Percentiles rank a stretch among this genome's conserved stretches.
phyloP scores from a whole-genome alignment of 1,139 yeast species.

The Lodderomyces parapsilosis region DNA sequence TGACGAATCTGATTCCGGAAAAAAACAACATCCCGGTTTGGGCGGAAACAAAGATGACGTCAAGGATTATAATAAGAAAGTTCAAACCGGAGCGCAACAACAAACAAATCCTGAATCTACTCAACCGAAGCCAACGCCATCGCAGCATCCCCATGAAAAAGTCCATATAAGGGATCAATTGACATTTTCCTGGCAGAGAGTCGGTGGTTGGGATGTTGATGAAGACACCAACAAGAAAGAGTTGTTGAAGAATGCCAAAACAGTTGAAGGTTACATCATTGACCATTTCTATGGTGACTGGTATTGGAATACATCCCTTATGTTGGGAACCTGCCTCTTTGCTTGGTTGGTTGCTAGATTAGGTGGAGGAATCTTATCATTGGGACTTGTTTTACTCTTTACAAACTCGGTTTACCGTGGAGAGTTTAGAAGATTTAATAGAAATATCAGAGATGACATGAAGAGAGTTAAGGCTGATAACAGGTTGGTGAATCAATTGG shows the following conservation, averaged over 20 bases:
- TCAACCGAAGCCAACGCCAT: constrained; percentile 9
- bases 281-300: constrained; percentile 73
- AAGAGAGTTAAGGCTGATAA: constrained; percentile 58
- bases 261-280: constrained; percentile 56
- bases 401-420: constrained; percentile 66
- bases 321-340: constrained; percentile 70
- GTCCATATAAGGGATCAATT: constrained; percentile 28
- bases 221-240: constrained; percentile 24
- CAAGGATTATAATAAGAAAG: constrained; percentile 28
- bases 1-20: not conserved
- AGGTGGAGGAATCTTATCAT: constrained; percentile 58
- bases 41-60: constrained; percentile 29
- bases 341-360: constrained; percentile 60
- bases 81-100: constrained; percentile 16
- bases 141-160: constrained; percentile 13
- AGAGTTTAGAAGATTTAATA: constrained; percentile 71
- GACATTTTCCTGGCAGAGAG: constrained; percentile 42
- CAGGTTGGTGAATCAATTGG: constrained; percentile 58
- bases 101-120: constrained; percentile 9
- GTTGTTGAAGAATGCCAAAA: constrained; percentile 25
- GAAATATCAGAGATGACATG: constrained; percentile 74
- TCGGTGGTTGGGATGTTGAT: constrained; percentile 40
- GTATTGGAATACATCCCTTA: constrained; percentile 64
- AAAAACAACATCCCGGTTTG: not conserved
- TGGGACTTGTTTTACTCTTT: constrained; percentile 56